Percentiles rank a stretch among this genome's conserved stretches.
These are phyloP conservation scores for Wickerhamiella shivajii DNA, from an alignment of 805 yeast genomes.

Conservation along the genomic window DNA sequence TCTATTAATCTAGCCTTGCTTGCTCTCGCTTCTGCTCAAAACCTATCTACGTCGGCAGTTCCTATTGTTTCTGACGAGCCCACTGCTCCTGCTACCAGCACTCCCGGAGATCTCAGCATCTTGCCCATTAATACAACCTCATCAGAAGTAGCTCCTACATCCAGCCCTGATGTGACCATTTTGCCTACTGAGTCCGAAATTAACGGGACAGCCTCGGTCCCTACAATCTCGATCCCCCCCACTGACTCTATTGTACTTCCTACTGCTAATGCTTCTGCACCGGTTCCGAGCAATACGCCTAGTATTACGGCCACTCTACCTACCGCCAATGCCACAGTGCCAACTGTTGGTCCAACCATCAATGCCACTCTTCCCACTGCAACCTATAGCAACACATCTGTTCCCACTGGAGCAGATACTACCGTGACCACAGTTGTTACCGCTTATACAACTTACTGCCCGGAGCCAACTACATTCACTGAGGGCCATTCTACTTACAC, in stretches of 20 bases:
- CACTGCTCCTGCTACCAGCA: not conserved
- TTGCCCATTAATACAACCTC: not conserved
- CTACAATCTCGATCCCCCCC: not conserved
- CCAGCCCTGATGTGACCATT: not conserved
- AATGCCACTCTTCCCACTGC: not conserved
- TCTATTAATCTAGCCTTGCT: not conserved
- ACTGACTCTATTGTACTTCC: not conserved
- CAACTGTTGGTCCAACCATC: not conserved
- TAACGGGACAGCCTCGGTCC: not conserved
- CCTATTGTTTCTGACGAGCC: not conserved
- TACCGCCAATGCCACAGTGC: not conserved
- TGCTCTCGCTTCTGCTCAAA: constrained; percentile 4
- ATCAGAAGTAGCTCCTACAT: not conserved
- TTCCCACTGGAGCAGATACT: constrained; percentile 3
- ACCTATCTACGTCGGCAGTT: not conserved
- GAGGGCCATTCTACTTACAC: constrained; percentile 58
- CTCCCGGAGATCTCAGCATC: not conserved
- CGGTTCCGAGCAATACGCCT: too few species aligned
- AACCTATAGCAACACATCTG: not conserved
- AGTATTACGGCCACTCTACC: not conserved
- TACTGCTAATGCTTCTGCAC: too few species aligned
- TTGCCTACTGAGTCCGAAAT: not conserved
- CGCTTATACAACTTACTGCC: constrained; percentile 31
- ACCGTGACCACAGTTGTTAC: constrained; percentile 7
- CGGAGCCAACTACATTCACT: constrained; percentile 50